phyloP scores from a whole-genome alignment of 1,284 basidiomycete species.

The Papiliotrema fonsecae region DNA sequence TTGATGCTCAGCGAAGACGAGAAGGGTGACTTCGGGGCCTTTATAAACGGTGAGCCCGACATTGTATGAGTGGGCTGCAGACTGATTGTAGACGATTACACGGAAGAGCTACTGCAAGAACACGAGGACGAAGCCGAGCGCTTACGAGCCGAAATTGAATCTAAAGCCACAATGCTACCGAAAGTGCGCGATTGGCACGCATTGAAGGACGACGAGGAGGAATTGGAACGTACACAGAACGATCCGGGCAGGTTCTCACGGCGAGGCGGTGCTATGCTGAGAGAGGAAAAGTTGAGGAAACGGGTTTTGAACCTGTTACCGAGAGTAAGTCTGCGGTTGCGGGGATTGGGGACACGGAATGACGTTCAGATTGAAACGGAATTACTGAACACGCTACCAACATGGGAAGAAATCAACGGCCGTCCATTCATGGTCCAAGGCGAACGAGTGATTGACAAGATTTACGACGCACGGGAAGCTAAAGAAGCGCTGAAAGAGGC shows the following conservation, averaged over 20 bases:
- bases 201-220: constrained; percentile 84
- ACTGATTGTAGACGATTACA: constrained; percentile 65
- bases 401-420: constrained; percentile 78
- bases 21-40: constrained; percentile 70
- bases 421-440: constrained; percentile 81
- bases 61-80: not conserved
- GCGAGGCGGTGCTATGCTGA: constrained; percentile 66
- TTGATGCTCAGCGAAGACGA: constrained; percentile 81
- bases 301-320: constrained; percentile 92
- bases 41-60: constrained; percentile 63
- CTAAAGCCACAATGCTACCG: constrained; percentile 70
- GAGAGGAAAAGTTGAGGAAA: constrained; percentile 97
- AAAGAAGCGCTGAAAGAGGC: constrained; percentile 69
- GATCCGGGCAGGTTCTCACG: constrained; percentile 46
- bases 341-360: not conserved
- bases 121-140: constrained; percentile 84
- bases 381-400: constrained; percentile 68
- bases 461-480: constrained; percentile 64
- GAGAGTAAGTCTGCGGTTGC: constrained; percentile 56
- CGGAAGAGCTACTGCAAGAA: constrained; percentile 76
- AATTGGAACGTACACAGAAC: constrained; percentile 57
- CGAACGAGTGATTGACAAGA: constrained; percentile 70
- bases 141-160: constrained; percentile 71
- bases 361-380: constrained; percentile 76
- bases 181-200: constrained; percentile 83